phyloP scores from a whole-genome alignment of 2,329 filamentous ascomycete genomes.

The Verticillium isaacii region DNA sequence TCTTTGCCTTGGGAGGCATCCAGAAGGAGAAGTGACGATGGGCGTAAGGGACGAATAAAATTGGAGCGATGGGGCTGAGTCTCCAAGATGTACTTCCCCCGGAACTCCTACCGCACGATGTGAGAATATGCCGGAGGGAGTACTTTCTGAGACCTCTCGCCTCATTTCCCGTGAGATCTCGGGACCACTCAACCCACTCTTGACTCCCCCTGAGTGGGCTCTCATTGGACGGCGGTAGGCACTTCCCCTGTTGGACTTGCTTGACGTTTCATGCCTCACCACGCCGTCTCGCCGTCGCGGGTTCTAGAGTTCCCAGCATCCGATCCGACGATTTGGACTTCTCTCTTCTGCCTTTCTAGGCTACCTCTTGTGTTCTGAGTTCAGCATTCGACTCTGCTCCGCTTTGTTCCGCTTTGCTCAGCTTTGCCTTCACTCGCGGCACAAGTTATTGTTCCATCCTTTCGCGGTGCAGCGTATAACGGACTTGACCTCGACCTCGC shows the following conservation, averaged over 20 bases:
- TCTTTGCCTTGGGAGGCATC: background rate
- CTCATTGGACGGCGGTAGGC: constrained; percentile 13
- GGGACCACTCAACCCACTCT: background rate
- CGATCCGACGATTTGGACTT: background rate
- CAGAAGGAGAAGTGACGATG: background rate
- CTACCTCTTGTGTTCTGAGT: constrained; percentile 5
- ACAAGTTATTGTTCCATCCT: background rate
- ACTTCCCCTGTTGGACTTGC: constrained; percentile 6
- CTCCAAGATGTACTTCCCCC: background rate
- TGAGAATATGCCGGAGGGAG: background rate
- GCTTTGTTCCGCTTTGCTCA: no score
- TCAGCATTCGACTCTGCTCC: background rate
- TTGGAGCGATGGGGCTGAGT: background rate
- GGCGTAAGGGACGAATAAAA: constrained; percentile 1
- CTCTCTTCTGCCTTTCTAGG: constrained; percentile 3
- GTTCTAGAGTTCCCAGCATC: constrained; percentile 11
- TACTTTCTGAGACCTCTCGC: background rate
- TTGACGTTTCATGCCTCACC: constrained; percentile 24
- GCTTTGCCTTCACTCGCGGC: background rate
- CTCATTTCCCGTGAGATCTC: constrained; percentile 4
- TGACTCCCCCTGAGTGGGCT: background rate
- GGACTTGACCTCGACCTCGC: constrained; percentile 1
- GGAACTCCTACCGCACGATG: background rate
- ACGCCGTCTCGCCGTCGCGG: constrained; percentile 18
- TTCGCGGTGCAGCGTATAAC: constrained; percentile 4